Percentiles rank a stretch among this genome's conserved stretches.
phyloP scores from a whole-genome alignment of 2,329 filamentous ascomycete genomes.

The Rutstroemia sp. region DNA sequence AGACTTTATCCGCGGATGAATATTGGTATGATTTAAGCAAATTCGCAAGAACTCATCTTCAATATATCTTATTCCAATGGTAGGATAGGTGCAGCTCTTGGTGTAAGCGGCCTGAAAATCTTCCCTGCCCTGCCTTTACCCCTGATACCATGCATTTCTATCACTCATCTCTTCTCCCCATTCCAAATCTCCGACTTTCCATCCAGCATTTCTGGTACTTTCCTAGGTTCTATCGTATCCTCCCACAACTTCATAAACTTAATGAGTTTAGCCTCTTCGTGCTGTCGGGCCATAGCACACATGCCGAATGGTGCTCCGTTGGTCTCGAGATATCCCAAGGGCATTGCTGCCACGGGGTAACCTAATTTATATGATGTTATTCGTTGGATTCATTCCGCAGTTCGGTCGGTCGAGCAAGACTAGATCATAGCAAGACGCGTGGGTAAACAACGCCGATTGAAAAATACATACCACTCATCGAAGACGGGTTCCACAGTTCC shows the following conservation, averaged over 20 bases:
- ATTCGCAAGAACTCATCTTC: no score
- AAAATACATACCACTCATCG: neutral
- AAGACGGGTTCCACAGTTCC: neutral
- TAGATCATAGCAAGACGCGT: neutral
- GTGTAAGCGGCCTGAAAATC: no score
- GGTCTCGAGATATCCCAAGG: conserved; percentile 1
- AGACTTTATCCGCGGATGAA: no score
- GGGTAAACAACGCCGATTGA: neutral
- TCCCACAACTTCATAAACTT: conserved; percentile 7
- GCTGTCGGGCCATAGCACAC: neutral
- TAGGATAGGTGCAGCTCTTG: no score
- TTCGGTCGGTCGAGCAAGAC: no score
- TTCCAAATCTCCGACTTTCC: neutral
- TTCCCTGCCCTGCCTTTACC: neutral
- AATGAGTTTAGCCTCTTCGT: neutral
- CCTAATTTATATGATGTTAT: neutral
- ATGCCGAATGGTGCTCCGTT: conserved; percentile 7
- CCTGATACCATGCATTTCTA: neutral
- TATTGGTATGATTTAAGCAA: no score
- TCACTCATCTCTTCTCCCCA: neutral
- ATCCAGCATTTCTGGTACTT: neutral
- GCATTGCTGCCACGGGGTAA: neutral
- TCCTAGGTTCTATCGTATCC: neutral
- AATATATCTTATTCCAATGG: no score
- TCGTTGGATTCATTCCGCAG: no score